phyloP scores from a whole-genome alignment of 176 grass and related monocot species.

The Hyparrhenia diplandra region DNA sequence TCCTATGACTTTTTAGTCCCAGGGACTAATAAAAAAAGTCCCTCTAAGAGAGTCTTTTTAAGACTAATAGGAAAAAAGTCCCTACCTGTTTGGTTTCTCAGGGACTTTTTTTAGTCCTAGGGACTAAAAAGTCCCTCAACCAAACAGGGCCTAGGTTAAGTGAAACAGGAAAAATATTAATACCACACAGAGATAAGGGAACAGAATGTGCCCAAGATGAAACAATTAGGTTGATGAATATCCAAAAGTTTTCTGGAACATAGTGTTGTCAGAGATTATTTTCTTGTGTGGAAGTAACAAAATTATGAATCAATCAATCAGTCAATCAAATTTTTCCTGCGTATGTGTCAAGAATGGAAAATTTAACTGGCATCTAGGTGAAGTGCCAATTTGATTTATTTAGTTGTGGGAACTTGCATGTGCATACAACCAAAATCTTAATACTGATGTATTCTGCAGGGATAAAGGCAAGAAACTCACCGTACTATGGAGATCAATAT shows the following conservation, averaged over 20 bases:
- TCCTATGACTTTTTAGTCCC: too few species aligned
- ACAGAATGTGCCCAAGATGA: too few species aligned
- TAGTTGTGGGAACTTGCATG: too few species aligned
- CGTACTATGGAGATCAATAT: conserved; percentile 70
- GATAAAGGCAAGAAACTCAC: conserved; percentile 68
- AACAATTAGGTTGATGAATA: not conserved
- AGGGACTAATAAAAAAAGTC: too few species aligned
- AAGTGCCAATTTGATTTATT: not conserved
- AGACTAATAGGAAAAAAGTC: too few species aligned
- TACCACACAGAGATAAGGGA: not conserved
- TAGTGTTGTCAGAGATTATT: not conserved
- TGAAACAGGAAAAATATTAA: too few species aligned
- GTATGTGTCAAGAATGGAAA: not conserved
- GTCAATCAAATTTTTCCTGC: not conserved
- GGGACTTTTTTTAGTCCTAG: too few species aligned
- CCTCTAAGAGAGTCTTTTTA: too few species aligned
- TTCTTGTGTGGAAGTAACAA: not conserved
- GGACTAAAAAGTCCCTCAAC: too few species aligned
- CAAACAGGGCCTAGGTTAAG: too few species aligned
- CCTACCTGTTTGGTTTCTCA: too few species aligned
- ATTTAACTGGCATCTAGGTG: not conserved
- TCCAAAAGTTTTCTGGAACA: too few species aligned
- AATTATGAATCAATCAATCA: not conserved
- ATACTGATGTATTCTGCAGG: conserved; percentile 34
- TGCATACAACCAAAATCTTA: not conserved